Conservation (phyloP, 306 rosid genomes). For the Hylodesmum podocarpum region DNA sequence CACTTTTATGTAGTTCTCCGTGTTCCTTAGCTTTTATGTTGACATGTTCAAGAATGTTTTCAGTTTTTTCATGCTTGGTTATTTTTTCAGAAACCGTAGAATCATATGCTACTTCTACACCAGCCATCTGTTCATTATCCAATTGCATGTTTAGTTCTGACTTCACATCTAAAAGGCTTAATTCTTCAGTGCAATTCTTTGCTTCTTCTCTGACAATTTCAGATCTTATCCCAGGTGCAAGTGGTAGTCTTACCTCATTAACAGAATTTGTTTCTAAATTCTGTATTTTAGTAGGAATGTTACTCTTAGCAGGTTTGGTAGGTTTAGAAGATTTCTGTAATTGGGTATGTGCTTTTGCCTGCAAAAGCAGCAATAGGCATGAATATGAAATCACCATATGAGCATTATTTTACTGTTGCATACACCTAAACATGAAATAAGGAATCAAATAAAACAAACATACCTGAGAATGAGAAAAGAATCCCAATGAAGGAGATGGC, state of each 20-base stretch:
- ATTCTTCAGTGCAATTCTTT: conserved; percentile 18
- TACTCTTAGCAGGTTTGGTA: conserved; percentile 36
- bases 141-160: conserved; percentile 36
- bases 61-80: conserved; percentile 22
- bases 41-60: conserved; percentile 22
- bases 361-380: conserved; percentile 23
- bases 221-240: conserved; percentile 28
- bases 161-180: conserved; percentile 27
- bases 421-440: conserved; percentile 5
- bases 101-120: conserved; percentile 16
- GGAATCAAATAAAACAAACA: conserved; percentile 16
- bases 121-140: conserved; percentile 24
- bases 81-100: conserved; percentile 25
- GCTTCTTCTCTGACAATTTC: conserved; percentile 31
- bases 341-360: conserved; percentile 54
- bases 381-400: conserved; percentile 10
- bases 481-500: conserved; percentile 95
- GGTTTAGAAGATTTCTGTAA: conserved; percentile 43
- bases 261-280: conserved; percentile 35
- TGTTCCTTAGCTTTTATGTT: conserved; percentile 13
- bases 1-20: conserved; percentile 34
- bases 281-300: conserved; percentile 45
- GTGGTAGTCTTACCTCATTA: conserved; percentile 37
- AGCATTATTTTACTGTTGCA: neutral
- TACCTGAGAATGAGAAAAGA: conserved; percentile 78